Evolutionary conservation across 495 filamentous ascomycete species (phyloP).

Genomic region (Clohesyomyces aquaticus): DNA sequence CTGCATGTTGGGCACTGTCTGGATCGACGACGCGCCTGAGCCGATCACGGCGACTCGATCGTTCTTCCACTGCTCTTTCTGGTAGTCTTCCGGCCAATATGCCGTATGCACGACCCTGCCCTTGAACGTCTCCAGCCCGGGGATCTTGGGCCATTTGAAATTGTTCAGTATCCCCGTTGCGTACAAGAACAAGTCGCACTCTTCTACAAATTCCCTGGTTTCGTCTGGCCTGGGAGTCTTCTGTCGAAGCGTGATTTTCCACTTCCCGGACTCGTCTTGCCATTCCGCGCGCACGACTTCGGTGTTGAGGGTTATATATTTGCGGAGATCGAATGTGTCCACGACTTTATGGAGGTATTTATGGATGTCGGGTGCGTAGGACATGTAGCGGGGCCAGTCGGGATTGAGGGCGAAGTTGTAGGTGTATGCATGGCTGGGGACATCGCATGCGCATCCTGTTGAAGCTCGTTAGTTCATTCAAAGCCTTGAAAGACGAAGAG

Average conservation of each 20-base stretch:
- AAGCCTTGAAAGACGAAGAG: not conserved
- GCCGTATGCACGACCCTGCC: conserved; percentile 58
- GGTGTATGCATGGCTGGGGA: conserved; percentile 49
- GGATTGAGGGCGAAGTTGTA: conserved; percentile 49
- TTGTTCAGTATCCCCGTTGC: conserved; percentile 48
- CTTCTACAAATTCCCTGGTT: conserved; percentile 40
- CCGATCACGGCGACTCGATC: conserved; percentile 49
- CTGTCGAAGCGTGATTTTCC: conserved; percentile 44
- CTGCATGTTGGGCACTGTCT: conserved; percentile 51
- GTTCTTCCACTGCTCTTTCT: conserved; percentile 59
- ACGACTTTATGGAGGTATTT: conserved; percentile 49
- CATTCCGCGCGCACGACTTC: conserved; percentile 44
- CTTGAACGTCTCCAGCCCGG: conserved; percentile 49
- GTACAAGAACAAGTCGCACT: conserved; percentile 44
- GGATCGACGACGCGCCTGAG: conserved; percentile 47
- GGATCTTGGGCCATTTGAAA: conserved; percentile 47
- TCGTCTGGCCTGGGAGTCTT: conserved; percentile 31
- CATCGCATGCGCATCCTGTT: conserved; percentile 21
- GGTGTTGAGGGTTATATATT: conserved; percentile 48
- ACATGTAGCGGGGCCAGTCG: conserved; percentile 50
- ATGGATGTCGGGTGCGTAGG: conserved; percentile 47
- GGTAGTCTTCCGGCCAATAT: conserved; percentile 55
- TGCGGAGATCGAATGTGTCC: conserved; percentile 44
- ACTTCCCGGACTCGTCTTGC: conserved; percentile 44
- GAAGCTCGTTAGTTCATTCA: conserved; percentile 8